These are phyloP conservation scores for Umbelopsis sp. DNA, from an alignment of 192 early-diverging fungal species.

Conservation along the genomic window DNA sequence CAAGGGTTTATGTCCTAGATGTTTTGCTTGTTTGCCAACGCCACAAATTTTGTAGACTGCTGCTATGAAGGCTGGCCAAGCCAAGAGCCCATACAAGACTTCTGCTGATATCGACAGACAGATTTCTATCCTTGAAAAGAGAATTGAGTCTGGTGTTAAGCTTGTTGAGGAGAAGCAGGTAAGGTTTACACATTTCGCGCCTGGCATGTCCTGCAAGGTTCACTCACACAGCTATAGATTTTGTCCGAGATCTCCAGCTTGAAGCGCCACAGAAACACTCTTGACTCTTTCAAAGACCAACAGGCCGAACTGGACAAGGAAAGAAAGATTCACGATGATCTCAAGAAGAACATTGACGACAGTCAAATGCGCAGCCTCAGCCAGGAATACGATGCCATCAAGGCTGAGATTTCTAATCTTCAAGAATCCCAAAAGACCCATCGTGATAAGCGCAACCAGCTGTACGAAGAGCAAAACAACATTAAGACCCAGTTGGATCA, in stretches of 20 bases:
- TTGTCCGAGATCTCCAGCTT: constrained; percentile 81
- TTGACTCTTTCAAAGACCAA: constrained; percentile 64
- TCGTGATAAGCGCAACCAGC: constrained; percentile 64
- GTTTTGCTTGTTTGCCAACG: neutral
- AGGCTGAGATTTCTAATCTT: constrained; percentile 72
- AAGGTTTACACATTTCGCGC: neutral
- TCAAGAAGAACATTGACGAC: constrained; percentile 71
- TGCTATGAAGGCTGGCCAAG: constrained; percentile 73
- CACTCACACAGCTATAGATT: constrained; percentile 47
- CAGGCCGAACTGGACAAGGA: constrained; percentile 59
- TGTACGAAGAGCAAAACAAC: constrained; percentile 72
- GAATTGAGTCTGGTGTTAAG: constrained; percentile 79
- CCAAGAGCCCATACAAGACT: constrained; percentile 81
- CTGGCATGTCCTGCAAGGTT: no score
- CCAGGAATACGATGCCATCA: constrained; percentile 69
- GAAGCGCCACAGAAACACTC: constrained; percentile 74
- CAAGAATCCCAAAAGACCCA: constrained; percentile 63
- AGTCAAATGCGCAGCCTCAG: constrained; percentile 65
- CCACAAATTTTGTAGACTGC: constrained; percentile 48
- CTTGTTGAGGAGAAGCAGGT: constrained; percentile 86
- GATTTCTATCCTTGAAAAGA: constrained; percentile 75
- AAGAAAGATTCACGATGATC: constrained; percentile 60
- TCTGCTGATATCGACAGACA: constrained; percentile 77
- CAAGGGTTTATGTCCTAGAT: neutral
- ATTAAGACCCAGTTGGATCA: constrained; percentile 73